A percentile compares a stretch with the other conserved stretches of the same genome.
phyloP scores from a whole-genome alignment of 2,329 filamentous ascomycete genomes.

The Rhynchosporium graminicola region DNA sequence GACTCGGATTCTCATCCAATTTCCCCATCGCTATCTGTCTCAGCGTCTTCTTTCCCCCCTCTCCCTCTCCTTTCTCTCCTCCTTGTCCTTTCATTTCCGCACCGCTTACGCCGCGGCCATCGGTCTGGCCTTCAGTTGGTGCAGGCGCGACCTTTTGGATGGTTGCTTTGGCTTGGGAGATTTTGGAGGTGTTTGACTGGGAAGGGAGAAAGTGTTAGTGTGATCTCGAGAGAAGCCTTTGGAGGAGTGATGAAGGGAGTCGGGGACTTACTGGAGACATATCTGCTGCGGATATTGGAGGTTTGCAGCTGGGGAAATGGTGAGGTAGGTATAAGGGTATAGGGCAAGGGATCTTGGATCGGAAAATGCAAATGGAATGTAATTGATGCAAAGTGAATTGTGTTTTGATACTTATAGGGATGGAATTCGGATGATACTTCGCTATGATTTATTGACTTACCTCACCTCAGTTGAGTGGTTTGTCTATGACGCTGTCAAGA shows the following conservation, averaged over 20 bases:
- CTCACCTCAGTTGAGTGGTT: neutral
- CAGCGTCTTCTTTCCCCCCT: slow-evolving; percentile 22
- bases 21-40: slow-evolving; percentile 26
- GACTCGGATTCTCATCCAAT: slow-evolving; percentile 28
- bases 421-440: neutral
- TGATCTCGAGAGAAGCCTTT: slow-evolving; percentile 23
- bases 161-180: slow-evolving; percentile 11
- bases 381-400: no score
- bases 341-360: neutral
- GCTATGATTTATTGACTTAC: neutral
- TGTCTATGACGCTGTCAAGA: slow-evolving; percentile 25
- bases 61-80: neutral
- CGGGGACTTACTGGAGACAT: slow-evolving; percentile 5
- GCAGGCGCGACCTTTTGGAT: slow-evolving; percentile 21
- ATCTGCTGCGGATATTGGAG: neutral
- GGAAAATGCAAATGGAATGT: no score
- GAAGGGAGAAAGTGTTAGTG: slow-evolving; percentile 22
- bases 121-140: slow-evolving; percentile 16
- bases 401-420: neutral
- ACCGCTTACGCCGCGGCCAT: no score
- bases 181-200: slow-evolving; percentile 10
- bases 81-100: no score
- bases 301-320: neutral
- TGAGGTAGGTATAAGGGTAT: neutral
- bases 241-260: slow-evolving; percentile 1